Base-by-base conservation (phyloP, 1,139 yeast genomes). In the Pichia sp. region DNA sequence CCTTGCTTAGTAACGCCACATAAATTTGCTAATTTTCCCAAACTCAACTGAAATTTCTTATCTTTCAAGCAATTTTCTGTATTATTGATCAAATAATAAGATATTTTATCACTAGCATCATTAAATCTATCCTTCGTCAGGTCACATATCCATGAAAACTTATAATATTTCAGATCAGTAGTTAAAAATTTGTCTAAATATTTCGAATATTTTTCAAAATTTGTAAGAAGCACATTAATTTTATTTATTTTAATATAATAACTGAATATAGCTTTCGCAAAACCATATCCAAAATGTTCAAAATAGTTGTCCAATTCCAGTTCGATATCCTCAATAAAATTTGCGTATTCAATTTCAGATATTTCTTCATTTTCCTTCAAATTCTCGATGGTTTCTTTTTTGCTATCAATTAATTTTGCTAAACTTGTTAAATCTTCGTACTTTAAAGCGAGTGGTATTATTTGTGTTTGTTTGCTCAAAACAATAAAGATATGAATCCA, bases 141-240 rank as follows among this genome's bases (percentile, higher is more conserved):
- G 50, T 83, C 77, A 51, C 79, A 74, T 37, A 88, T 82, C 97
- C 97, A 89, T 1, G 89, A 75, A 42, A 87, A 74, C 40, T 74
- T 68, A 4, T 79, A 76, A 45, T 81, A 77, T 6, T 71, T 63
- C 5, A 45, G 39, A 38, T 74, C 70, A 36, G 72, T 71, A 2
- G 35, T 10, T 51, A 88, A 76, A 59, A 80, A 89, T 53, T 66
- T 65, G 34, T 75, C 70, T 49, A 87, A 66, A 56, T 69, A 76
- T 3, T 66, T 64, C 38, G 75, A 70, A 56, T 79, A 78, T 39
- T 76, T 73, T 10, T 80, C 77, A 61, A 83, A 84, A 35, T 76
- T 79, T 25, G 75, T 68, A 43, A 88, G 68, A 40, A 88, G 62
- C 4, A 75, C 64, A 54, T 78, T 76, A 33, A 81, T 68, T 53